phyloP scores from a whole-genome alignment of 2,329 filamentous ascomycete genomes.

The Aspergillus jensenii region DNA sequence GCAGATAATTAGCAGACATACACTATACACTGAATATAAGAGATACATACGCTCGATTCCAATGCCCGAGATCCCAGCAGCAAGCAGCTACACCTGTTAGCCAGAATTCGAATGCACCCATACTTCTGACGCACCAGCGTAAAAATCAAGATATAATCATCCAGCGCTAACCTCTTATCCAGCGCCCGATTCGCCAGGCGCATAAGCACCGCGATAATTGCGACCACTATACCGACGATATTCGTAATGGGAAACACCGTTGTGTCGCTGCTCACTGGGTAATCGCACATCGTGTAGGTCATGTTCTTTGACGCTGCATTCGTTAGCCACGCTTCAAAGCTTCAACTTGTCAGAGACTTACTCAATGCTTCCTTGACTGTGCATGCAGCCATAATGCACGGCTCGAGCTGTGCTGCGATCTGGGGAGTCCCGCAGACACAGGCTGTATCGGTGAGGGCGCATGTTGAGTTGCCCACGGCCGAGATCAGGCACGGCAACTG shows the following conservation, averaged over 20 bases:
- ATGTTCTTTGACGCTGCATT: not conserved
- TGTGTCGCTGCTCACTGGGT: not conserved
- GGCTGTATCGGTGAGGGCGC: not conserved
- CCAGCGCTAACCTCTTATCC: not conserved
- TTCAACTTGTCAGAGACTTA: not conserved
- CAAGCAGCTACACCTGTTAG: not conserved
- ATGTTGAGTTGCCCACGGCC: constrained; percentile 3
- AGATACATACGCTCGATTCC: not conserved
- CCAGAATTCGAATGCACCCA: not conserved
- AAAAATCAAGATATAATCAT: constrained; percentile 2
- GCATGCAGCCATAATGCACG: not conserved
- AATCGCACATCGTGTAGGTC: not conserved
- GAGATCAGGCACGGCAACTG: constrained; percentile 1
- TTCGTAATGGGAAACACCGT: not conserved
- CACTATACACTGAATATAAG: not conserved
- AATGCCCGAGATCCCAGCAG: not conserved
- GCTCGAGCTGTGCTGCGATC: not conserved
- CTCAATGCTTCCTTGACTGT: not conserved
- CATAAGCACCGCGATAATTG: not conserved
- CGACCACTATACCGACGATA: not conserved
- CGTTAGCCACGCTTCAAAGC: not conserved
- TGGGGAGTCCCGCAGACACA: not conserved
- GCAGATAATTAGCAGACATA: not conserved
- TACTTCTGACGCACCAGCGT: not conserved
- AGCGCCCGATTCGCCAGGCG: not conserved